These are phyloP conservation scores for Purpureocillium takamizusanense DNA, from an alignment of 2,329 filamentous ascomycete species.

Conservation along the genomic window DNA sequence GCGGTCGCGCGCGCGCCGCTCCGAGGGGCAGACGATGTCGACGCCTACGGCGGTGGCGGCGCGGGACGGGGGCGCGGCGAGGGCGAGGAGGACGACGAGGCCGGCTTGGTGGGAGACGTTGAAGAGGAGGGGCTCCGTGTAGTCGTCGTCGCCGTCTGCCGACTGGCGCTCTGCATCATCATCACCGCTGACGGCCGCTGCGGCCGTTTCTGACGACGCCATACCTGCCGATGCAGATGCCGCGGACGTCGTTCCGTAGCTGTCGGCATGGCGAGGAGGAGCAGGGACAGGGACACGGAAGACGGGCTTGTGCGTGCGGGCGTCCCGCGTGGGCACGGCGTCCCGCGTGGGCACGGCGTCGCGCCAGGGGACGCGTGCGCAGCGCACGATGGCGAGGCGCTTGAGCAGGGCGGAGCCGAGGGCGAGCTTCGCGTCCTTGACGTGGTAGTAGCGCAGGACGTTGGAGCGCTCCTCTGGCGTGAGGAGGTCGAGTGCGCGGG, in stretches of 20 bases:
- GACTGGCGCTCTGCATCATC: no score
- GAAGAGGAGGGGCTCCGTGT: constrained; percentile 47
- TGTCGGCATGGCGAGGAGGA: no score
- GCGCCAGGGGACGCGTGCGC: constrained; percentile 51
- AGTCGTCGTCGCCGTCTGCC: no score
- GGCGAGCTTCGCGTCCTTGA: constrained; percentile 66
- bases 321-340: constrained; percentile 47
- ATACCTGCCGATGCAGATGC: no score
- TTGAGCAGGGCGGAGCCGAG: constrained; percentile 67
- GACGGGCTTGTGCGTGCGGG: constrained; percentile 40
- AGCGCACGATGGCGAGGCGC: constrained; percentile 55
- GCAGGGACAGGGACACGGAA: constrained; percentile 34
- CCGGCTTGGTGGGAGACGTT: constrained; percentile 75
- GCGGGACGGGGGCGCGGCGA: constrained; percentile 19
- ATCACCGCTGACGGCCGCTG: no score
- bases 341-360: constrained; percentile 45
- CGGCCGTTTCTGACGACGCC: no score
- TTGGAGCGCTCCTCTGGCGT: constrained; percentile 43
- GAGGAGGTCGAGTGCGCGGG: constrained; percentile 44
- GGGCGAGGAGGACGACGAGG: constrained; percentile 58
- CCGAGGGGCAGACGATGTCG: constrained; percentile 67
- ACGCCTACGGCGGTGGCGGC: constrained; percentile 52
- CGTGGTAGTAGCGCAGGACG: constrained; percentile 54
- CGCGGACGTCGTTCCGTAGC: no score
- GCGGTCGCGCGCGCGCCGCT: constrained; percentile 56